These are phyloP conservation scores for Rhodotorula sp. DNA, from an alignment of 1,284 basidiomycete genomes.

Conservation along the genomic window DNA sequence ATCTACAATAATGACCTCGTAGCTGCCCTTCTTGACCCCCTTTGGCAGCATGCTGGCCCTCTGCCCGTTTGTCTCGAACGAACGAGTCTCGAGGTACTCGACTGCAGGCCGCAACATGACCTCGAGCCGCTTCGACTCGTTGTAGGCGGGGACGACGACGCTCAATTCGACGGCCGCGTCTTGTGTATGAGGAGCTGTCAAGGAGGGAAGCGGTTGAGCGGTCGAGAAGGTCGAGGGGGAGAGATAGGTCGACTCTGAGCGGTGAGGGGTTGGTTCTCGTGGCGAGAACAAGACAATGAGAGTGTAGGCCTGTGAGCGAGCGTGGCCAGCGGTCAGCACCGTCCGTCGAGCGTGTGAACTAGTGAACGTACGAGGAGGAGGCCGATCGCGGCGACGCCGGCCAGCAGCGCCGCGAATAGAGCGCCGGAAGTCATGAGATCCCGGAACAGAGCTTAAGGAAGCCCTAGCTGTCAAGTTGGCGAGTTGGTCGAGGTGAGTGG, in stretches of 20 bases:
- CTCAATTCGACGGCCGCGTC: conserved; percentile 55
- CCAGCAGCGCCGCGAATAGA: not conserved
- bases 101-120: conserved; percentile 75
- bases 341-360: not conserved
- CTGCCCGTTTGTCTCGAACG: not conserved
- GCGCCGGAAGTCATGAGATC: not conserved
- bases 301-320: conserved; percentile 15
- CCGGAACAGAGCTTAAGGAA: not conserved
- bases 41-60: not conserved
- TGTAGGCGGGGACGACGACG: conserved; percentile 85
- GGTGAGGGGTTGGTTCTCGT: not conserved
- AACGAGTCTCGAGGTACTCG: conserved; percentile 56
- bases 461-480: not conserved
- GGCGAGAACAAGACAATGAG: conserved; percentile 32
- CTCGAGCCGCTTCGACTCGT: conserved; percentile 76
- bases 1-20: conserved; percentile 83
- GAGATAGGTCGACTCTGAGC: conserved; percentile 30
- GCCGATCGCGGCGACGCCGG: not conserved
- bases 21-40: conserved; percentile 42
- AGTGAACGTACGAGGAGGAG: not conserved
- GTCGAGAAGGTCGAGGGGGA: conserved; percentile 6
- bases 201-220: conserved; percentile 16
- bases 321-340: not conserved
- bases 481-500: not conserved
- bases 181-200: conserved; percentile 48